Evolutionary conservation across 192 early-diverging fungal genomes (phyloP), one percentile per base, ranked within the genome.

Genomic region (Backusella morwellensis): DNA sequence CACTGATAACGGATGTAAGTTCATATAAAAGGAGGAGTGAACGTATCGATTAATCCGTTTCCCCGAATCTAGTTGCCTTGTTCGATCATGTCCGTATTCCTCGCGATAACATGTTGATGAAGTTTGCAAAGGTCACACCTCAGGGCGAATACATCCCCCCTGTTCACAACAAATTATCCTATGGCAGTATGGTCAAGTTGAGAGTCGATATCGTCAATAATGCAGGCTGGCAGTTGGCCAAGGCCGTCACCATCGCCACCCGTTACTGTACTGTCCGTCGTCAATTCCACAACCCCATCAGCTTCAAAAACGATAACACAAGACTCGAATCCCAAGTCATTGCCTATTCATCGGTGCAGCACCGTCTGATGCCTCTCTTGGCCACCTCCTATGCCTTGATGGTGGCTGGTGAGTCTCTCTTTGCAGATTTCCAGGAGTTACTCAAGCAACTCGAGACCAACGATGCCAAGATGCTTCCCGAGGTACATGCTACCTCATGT

Each of bases 1-100:
- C 26, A 90, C 93, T 68, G 95, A 96, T 83, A 95, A 94, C 73
- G 95, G 95, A 56, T 95, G 91, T 87, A 86, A 82, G 83, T 72
- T 8, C 5, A 36, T 14, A 29, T 73, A 17, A 8, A 1, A 41
- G 4, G 42, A 5, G 15, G 1, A 41, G 26, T 12, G 4, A 47
- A 2, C 17, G 36, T 17, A 42, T 15, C 19, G 26, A 23, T 14
- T 26, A 56, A 34, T 68, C 72, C 34, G 40, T 38, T 35, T 75
- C 3, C 21, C 6, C 29, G 2, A 52, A 19, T 11, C 11, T 70
- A 86, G 86, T 76, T 75, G 83, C 94, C 9, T 73, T 91, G 35
- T 93, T 96, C 41, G 86, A 94, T 71, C 87, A 89, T 36, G 86
- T 91, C 68, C 89, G 89, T 7, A 91, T 96, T 77, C 93, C 95